Conservation (phyloP, 768 basidiomycete genomes). For the Cystofilobasidium capitatum region DNA sequence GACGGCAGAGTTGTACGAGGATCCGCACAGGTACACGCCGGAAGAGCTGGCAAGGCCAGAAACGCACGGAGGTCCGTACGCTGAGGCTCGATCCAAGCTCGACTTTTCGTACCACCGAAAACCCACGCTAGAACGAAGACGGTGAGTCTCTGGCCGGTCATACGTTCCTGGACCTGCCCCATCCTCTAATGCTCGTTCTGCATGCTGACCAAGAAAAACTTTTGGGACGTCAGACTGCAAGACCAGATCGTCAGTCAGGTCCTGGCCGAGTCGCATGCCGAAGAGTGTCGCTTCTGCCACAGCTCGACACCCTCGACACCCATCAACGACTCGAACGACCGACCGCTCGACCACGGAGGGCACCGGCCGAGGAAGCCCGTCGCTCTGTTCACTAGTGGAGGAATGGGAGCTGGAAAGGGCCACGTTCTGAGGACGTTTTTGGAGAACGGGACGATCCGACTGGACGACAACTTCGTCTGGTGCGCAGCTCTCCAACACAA, state of each 20-base stretch:
- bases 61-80: conserved; percentile 26
- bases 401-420: conserved; percentile 32
- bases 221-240: conserved; percentile 29
- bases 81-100: conserved; percentile 9
- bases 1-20: conserved; percentile 32
- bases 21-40: conserved; percentile 9
- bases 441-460: conserved; percentile 26
- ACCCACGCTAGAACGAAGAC: conserved; percentile 27
- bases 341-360: neutral
- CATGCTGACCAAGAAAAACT: neutral
- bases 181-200: neutral
- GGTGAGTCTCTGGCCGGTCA: conserved; percentile 5
- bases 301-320: neutral
- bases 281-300: conserved; percentile 18
- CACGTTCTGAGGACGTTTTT: conserved; percentile 32
- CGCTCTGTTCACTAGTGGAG: conserved; percentile 35
- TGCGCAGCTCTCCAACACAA: conserved; percentile 12
- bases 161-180: neutral
- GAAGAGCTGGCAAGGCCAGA: conserved; percentile 10
- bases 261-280: conserved; percentile 16
- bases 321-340: conserved; percentile 7
- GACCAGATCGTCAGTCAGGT: conserved; percentile 32
- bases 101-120: conserved; percentile 34
- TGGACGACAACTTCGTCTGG: conserved; percentile 34
- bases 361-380: conserved; percentile 22